Evolutionary conservation across 164 flowering plant species (phyloP).

Genomic region (Liquidambar formosana): DNA sequence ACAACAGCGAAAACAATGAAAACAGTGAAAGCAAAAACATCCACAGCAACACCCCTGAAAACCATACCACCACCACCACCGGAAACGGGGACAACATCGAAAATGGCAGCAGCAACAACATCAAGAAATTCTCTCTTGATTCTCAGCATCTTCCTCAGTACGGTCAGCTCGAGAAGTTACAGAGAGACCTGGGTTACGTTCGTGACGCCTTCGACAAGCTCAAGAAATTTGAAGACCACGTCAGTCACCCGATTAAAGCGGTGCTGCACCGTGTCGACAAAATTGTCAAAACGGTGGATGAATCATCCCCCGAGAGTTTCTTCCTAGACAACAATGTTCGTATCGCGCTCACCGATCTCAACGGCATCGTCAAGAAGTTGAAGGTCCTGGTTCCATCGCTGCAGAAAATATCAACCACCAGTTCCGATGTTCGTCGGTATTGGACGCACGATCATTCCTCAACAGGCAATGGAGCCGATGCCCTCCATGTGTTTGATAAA

Average conservation of each 20-base stretch:
- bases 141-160: not conserved
- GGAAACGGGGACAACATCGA: not conserved
- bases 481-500: not conserved
- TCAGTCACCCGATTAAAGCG: not conserved
- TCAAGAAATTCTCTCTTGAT: not conserved
- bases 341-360: not conserved
- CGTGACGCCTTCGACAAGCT: not conserved
- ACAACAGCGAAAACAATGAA: too few relatives aligned
- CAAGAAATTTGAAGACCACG: not conserved
- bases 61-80: too few relatives aligned
- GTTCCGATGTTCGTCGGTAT: not conserved
- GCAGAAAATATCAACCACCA: not conserved
- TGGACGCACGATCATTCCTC: too few relatives aligned
- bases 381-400: not conserved
- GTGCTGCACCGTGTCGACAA: not conserved
- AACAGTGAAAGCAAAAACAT: too few relatives aligned
- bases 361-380: not conserved
- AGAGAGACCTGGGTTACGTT: not conserved
- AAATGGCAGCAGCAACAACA: not conserved
- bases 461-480: not conserved
- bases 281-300: not conserved
- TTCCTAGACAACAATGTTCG: not conserved
- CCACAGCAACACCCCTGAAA: too few relatives aligned
- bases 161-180: not conserved
- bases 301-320: not conserved